These are phyloP conservation scores for Suillus decipiens DNA, from an alignment of 768 basidiomycete species.

Conservation along the genomic window DNA sequence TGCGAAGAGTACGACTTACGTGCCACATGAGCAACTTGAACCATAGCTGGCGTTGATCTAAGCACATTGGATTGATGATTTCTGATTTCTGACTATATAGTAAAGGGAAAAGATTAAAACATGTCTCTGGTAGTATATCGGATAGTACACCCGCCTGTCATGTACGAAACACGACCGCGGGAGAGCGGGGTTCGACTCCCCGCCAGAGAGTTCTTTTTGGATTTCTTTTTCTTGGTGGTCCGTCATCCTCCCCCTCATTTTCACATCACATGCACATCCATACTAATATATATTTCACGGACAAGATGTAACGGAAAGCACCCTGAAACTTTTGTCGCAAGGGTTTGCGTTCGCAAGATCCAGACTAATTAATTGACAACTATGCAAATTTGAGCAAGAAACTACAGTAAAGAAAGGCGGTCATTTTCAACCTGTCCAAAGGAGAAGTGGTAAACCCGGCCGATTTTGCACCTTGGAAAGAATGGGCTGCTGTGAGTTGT, in stretches of 20 bases:
- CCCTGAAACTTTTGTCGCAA: not conserved
- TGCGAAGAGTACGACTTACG: not conserved
- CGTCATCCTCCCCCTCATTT: not conserved
- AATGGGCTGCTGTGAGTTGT: not conserved
- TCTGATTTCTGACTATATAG: not conserved
- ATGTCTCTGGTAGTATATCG: conserved; percentile 35
- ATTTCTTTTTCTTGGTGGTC: conserved; percentile 45
- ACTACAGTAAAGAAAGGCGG: no score
- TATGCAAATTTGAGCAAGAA: not conserved
- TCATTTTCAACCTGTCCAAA: no score
- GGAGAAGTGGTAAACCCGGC: no score
- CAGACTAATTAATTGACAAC: not conserved
- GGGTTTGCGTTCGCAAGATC: not conserved
- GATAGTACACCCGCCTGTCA: conserved; percentile 44
- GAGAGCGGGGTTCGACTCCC: conserved; percentile 35
- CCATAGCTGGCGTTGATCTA: not conserved
- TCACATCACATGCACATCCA: not conserved
- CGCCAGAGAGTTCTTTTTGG: conserved; percentile 36
- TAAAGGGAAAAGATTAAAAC: no score
- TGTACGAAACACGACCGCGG: conserved; percentile 18
- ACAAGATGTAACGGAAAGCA: not conserved
- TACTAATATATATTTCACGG: not conserved
- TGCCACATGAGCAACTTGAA: not conserved
- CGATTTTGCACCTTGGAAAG: not conserved
- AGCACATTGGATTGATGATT: no score